phyloP scores from a whole-genome alignment of 2,329 filamentous ascomycete genomes.

The Penicillium sp. region DNA sequence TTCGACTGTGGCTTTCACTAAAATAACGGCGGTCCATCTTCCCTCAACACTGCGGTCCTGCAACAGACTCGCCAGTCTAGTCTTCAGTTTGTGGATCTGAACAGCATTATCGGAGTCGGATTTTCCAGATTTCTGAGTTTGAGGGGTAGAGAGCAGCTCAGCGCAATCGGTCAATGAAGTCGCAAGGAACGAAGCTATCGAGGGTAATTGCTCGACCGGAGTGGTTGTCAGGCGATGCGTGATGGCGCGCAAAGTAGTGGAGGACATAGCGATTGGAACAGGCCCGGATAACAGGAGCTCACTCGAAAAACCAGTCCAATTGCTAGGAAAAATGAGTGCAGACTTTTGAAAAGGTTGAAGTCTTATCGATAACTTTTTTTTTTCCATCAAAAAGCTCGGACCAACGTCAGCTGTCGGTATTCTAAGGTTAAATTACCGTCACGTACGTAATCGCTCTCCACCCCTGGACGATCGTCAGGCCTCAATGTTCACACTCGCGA shows the following conservation, averaged over 20 bases:
- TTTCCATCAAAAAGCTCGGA: slow-evolving; percentile 22
- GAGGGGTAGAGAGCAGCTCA: slow-evolving; percentile 60
- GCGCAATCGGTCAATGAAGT: slow-evolving; percentile 53
- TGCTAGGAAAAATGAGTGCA: not conserved
- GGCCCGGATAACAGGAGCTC: not conserved
- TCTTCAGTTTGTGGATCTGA: slow-evolving; percentile 79
- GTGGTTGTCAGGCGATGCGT: slow-evolving; percentile 63
- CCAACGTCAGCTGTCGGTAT: slow-evolving; percentile 30
- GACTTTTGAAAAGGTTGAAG: not conserved
- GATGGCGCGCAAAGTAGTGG: slow-evolving; percentile 41
- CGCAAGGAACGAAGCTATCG: slow-evolving; percentile 67
- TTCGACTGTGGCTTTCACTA: slow-evolving; percentile 79
- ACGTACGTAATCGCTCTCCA: slow-evolving; percentile 18
- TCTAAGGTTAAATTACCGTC: slow-evolving; percentile 21
- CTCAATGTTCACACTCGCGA: not conserved
- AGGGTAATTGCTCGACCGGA: slow-evolving; percentile 69
- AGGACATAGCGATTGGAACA: slow-evolving; percentile 18
- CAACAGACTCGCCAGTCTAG: slow-evolving; percentile 71
- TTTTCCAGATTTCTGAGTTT: slow-evolving; percentile 57
- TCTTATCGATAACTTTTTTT: slow-evolving; percentile 21
- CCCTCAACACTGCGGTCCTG: slow-evolving; percentile 72
- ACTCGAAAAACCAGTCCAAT: slow-evolving; percentile 4
- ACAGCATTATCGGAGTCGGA: slow-evolving; percentile 63
- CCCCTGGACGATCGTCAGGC: slow-evolving; percentile 25
- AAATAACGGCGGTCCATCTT: slow-evolving; percentile 71